Evolutionary conservation across 106 monocot genomes (phyloP).

Genomic region (Chionographis japonica): DNA sequence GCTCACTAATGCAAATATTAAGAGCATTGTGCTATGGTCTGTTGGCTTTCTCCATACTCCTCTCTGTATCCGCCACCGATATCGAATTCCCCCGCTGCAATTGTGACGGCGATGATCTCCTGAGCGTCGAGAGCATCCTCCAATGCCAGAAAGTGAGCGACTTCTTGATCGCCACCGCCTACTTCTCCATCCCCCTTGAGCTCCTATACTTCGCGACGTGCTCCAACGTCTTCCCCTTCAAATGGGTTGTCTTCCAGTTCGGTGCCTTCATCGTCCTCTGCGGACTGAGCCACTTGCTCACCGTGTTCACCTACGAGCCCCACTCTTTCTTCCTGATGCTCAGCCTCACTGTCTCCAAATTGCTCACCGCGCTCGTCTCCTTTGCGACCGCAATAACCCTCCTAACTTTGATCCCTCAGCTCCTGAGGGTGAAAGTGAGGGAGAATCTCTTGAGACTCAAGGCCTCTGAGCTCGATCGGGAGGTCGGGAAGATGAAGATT

Average conservation of each 20-base stretch:
- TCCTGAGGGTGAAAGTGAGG: conserved; percentile 24
- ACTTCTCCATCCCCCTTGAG: conserved; percentile 51
- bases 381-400: conserved; percentile 41
- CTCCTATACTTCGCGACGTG: conserved; percentile 46
- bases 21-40: not conserved
- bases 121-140: conserved; percentile 30
- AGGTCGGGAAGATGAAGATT: conserved; percentile 24
- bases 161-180: conserved; percentile 27
- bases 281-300: conserved; percentile 42
- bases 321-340: conserved; percentile 42
- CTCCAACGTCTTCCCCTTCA: conserved; percentile 45
- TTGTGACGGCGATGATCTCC: conserved; percentile 13
- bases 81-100: conserved; percentile 21
- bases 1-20: conserved; percentile 1
- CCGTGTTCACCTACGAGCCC: conserved; percentile 39
- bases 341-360: conserved; percentile 35
- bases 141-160: conserved; percentile 39
- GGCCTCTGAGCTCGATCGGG: conserved; percentile 15
- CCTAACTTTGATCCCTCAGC: conserved; percentile 40
- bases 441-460: conserved; percentile 17
- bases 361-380: conserved; percentile 47
- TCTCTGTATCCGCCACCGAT: not conserved
- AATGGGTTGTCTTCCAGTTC: conserved; percentile 50
- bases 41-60: not conserved
- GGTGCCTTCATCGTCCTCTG: conserved; percentile 43